phyloP scores from a whole-genome alignment of 805 yeast species.

The Wickerhamiella siamensis region DNA sequence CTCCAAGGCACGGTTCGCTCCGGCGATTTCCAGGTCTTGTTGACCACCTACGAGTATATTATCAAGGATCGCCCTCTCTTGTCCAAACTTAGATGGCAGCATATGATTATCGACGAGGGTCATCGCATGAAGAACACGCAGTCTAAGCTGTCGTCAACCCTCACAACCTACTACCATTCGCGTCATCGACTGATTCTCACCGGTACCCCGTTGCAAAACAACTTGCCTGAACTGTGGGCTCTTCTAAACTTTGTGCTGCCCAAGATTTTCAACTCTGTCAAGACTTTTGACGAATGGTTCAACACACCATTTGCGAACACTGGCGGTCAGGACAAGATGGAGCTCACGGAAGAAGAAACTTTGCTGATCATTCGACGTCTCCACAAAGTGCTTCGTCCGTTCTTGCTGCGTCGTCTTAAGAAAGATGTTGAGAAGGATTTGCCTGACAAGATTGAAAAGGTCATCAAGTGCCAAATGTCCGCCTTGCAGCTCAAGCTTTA shows the following conservation, averaged over 20 bases:
- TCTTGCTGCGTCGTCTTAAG: conserved; percentile 82
- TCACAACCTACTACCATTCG: conserved; percentile 70
- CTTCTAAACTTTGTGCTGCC: conserved; percentile 86
- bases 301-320: conserved; percentile 95
- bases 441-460: conserved; percentile 91
- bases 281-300: conserved; percentile 97
- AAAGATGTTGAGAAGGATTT: conserved; percentile 94
- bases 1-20: conserved; percentile 53
- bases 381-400: conserved; percentile 91
- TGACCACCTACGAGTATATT: conserved; percentile 89
- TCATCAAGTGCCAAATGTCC: conserved; percentile 85
- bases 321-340: conserved; percentile 92
- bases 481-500: conserved; percentile 70
- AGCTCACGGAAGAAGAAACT: conserved; percentile 90
- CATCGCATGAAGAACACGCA: conserved; percentile 93
- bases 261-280: conserved; percentile 89
- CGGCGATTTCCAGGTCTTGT: conserved; percentile 77
- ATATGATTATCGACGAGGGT: conserved; percentile 98
- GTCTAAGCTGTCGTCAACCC: conserved; percentile 73
- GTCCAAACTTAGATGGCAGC: conserved; percentile 77
- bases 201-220: conserved; percentile 94
- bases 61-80: conserved; percentile 77
- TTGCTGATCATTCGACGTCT: conserved; percentile 84
- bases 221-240: conserved; percentile 95
- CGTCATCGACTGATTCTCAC: conserved; percentile 82